A percentile compares a stretch with the other conserved stretches of the same genome.
phyloP scores from a whole-genome alignment of 768 basidiomycete species.

The Hypholoma fasciculare region DNA sequence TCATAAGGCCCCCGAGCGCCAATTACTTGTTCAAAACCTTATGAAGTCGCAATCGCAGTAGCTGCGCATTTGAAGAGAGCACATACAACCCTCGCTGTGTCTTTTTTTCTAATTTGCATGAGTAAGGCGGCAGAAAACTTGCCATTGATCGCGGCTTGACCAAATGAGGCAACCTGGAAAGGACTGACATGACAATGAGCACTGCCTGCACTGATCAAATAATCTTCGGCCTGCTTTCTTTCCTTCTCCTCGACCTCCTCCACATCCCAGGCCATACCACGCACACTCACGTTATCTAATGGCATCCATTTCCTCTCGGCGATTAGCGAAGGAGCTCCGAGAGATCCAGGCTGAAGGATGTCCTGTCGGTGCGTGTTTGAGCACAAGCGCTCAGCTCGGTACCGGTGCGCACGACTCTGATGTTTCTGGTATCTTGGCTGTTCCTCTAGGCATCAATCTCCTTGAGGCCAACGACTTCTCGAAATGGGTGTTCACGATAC shows the following conservation, averaged over 20 bases:
- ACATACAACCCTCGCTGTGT: too few relatives aligned
- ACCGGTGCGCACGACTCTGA: neutral
- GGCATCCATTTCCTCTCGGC: conserved; percentile 62
- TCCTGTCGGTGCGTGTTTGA: conserved; percentile 52
- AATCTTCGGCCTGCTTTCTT: neutral
- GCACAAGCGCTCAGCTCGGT: neutral
- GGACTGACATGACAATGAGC: neutral
- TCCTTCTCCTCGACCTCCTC: neutral
- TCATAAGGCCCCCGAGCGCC: too few relatives aligned
- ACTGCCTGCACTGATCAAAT: neutral
- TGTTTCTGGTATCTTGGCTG: conserved; percentile 5
- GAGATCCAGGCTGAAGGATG: conserved; percentile 69
- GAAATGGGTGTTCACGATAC: conserved; percentile 77
- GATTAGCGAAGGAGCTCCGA: conserved; percentile 69
- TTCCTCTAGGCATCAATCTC: conserved; percentile 63
- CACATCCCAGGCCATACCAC: neutral
- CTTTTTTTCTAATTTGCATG: too few relatives aligned
- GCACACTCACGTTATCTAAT: conserved; percentile 28
- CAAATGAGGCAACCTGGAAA: neutral
- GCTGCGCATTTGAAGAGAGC: too few relatives aligned
- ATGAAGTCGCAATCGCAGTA: too few relatives aligned
- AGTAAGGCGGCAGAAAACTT: too few relatives aligned
- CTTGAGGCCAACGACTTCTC: conserved; percentile 75
- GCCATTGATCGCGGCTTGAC: too few relatives aligned
- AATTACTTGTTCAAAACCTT: too few relatives aligned